Conservation (phyloP, 257 asterid genomes). For the Petrea volubilis region DNA sequence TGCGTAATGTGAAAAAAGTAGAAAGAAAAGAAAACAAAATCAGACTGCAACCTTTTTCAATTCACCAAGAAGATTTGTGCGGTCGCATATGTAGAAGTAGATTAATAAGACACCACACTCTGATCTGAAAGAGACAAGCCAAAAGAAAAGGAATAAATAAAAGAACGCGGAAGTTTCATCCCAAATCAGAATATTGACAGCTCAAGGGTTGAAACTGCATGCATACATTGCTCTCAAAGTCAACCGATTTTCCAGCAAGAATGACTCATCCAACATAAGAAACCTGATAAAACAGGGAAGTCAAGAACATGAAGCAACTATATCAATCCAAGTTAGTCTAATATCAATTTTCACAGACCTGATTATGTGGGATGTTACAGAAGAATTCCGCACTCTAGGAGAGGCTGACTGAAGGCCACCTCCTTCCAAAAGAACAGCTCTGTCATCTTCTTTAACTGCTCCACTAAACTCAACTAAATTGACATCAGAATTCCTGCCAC, state of each 20-base stretch:
- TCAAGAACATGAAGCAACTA: conserved; percentile 13
- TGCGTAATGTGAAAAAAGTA: not conserved
- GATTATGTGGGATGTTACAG: conserved; percentile 54
- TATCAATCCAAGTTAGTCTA: conserved; percentile 15
- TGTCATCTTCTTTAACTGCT: conserved; percentile 68
- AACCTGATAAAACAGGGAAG: conserved; percentile 50
- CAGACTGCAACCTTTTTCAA: conserved; percentile 64
- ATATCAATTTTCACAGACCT: conserved; percentile 49
- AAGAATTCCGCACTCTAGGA: conserved; percentile 54
- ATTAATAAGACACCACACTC: conserved; percentile 82
- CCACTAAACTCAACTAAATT: conserved; percentile 68
- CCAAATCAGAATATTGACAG: conserved; percentile 12
- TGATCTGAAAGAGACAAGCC: conserved; percentile 52
- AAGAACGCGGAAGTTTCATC: conserved; percentile 6
- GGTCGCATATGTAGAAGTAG: conserved; percentile 81
- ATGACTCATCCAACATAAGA: conserved; percentile 67
- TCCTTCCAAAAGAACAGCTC: conserved; percentile 74
- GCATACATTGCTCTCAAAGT: conserved; percentile 85
- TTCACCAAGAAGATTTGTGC: conserved; percentile 83
- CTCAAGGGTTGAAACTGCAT: conserved; percentile 13
- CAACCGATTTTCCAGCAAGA: conserved; percentile 78
- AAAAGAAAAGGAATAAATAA: conserved; percentile 8
- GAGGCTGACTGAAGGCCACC: conserved; percentile 69
- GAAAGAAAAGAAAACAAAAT: not conserved
- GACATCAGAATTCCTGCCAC: conserved; percentile 75